A percentile compares a stretch with the other conserved stretches of the same genome.
Conservation (phyloP, 495 filamentous ascomycete genomes). For the Pseudevernia furfuracea region DNA sequence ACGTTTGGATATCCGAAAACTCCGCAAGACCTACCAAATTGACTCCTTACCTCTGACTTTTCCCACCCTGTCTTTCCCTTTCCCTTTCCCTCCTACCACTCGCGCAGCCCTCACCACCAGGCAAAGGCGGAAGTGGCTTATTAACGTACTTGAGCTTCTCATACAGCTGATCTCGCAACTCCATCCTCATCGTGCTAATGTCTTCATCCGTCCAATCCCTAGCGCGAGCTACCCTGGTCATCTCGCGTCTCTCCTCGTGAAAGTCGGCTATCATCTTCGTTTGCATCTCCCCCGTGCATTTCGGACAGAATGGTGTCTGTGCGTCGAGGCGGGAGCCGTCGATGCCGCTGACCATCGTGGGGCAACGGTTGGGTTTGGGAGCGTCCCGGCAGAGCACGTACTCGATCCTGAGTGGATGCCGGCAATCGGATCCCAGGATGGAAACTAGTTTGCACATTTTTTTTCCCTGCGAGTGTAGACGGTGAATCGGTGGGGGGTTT, state of each 20-base stretch:
- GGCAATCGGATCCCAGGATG: neutral
- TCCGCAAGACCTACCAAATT: neutral
- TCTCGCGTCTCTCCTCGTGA: slow-evolving; percentile 9
- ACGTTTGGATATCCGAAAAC: neutral
- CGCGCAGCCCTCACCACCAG: neutral
- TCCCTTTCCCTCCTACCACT: neutral
- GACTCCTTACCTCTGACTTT: neutral
- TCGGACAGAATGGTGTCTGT: neutral
- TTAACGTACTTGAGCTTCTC: slow-evolving; percentile 5
- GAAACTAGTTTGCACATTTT: slow-evolving; percentile 7
- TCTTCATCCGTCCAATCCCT: slow-evolving; percentile 5
- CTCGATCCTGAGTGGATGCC: slow-evolving; percentile 2
- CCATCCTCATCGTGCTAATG: slow-evolving; percentile 6
- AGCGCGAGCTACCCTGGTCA: neutral
- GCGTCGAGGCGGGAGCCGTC: neutral
- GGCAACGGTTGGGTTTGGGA: neutral
- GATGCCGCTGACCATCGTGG: neutral
- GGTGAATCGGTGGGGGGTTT: neutral
- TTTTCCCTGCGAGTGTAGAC: neutral
- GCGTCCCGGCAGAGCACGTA: slow-evolving; percentile 1
- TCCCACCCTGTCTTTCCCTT: neutral
- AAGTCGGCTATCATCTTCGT: slow-evolving; percentile 5
- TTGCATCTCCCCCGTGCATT: neutral
- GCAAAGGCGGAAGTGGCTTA: slow-evolving; percentile 10
- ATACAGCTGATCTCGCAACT: slow-evolving; percentile 9